Base-by-base conservation (phyloP, 371 early-diverging fungal genomes). In the Rhizopus delemar region DNA sequence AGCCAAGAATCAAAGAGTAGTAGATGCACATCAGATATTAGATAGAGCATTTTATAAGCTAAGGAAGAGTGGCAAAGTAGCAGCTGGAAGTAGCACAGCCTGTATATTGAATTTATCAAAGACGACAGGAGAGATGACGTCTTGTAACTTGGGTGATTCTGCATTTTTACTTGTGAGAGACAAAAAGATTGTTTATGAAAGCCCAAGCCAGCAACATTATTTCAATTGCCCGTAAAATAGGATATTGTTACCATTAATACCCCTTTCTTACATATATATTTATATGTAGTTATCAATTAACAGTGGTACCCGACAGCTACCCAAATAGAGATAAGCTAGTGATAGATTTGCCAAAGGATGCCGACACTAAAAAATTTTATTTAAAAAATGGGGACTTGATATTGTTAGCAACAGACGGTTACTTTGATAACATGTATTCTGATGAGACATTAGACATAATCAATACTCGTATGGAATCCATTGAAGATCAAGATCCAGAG, bases 81-180 rank as follows among this genome's bases (percentile, higher is more conserved):
- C 81, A 41, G 88, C 88, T 35, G 88, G 86, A 60, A 85, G 86
- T 54, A 84, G 85, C 39, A 88, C 89, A 5, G 89, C 87, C 2
- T 88, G 89, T 63, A 80, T 88, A 13, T 65, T 86, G 3, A 81
- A 82, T 46, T 60, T 88, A 35, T 85, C 84, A 69, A 85, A 84
- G 60, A 58, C 73, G 8, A 86, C 86, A 1, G 87, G 87, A 12
- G 77, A 82, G 31, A 71, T 88, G 62, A 80, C 77, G 4, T 80
- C 86, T 28, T 82, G 85, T 38, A 85, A 84, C 38, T 64, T 88
- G 22, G 89, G 89, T 2, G 89, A 88, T 60, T 84, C 85, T 56
- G 86, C 86, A 0, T 88, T 79, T 68, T 41, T 87, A 9, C 54
- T 88, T 29, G 82, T 88, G 43, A 80, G 89, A 22, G 80, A 82